A percentile compares a stretch with the other conserved stretches of the same genome.
Conservation (phyloP, 2,329 filamentous ascomycete species). For the Penicillium expansum region DNA sequence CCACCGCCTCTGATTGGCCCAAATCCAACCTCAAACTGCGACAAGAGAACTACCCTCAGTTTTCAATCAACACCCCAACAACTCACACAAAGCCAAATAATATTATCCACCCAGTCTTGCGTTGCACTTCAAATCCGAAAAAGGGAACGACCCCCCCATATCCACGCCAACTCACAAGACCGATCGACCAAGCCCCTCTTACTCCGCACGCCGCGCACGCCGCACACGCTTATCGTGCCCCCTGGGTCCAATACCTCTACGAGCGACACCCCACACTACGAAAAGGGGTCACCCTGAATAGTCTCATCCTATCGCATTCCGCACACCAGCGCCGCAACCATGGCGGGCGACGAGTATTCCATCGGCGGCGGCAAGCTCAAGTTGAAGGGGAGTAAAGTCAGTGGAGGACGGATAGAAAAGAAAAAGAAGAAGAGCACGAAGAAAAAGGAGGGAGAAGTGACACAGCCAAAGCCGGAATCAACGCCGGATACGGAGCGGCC, state of each 20-base stretch:
- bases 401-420: slow-evolving; percentile 46
- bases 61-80: background rate
- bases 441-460: slow-evolving; percentile 21
- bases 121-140: background rate
- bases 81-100: background rate
- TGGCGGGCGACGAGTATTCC: slow-evolving; percentile 64
- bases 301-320: background rate
- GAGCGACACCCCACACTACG: background rate
- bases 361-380: slow-evolving; percentile 71
- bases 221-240: background rate
- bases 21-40: slow-evolving; percentile 10
- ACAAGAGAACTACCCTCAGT: background rate
- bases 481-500: background rate
- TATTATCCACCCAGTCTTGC: background rate
- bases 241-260: background rate
- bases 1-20: slow-evolving; percentile 20
- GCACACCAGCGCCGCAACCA: slow-evolving; percentile 3
- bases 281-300: background rate
- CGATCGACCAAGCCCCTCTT: slow-evolving; percentile 9
- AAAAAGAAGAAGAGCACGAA: slow-evolving; percentile 52
- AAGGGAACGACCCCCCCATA: background rate
- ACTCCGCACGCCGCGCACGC: slow-evolving; percentile 21
- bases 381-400: slow-evolving; percentile 73
- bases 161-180: background rate
- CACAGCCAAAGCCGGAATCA: slow-evolving; percentile 11